Base-by-base conservation (phyloP, 1,139 yeast species). In the Pichia sp. region DNA sequence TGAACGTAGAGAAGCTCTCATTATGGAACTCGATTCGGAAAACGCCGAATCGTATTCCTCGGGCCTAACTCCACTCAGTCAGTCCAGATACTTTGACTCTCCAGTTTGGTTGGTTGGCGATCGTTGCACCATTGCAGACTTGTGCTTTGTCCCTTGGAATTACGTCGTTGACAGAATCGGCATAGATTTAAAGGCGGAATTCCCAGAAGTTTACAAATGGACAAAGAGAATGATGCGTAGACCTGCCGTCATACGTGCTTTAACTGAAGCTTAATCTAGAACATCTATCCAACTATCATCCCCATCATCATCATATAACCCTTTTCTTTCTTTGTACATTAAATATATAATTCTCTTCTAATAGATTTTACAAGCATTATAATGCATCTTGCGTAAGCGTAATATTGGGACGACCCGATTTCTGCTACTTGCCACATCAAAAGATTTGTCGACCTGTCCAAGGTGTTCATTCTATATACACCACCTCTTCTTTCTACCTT, bases 81-180 rank as follows among this genome's bases (percentile, higher is more conserved):
- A 87, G 64, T 83, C 91, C 46, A 76, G 93, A 65, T 89, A 86
- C 69, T 88, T 89, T 61, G 96, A 89, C 61, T 86, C 88, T 59
- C 96, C 97, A 2, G 94, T 91, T 33, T 91, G 98, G 98, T 73
- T 91, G 30, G 96, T 90, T 8, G 96, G 96, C 31, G 96, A 89
- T 61, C 72, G 87, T 48, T 85, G 93, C 46, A 87, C 97, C 2
- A 83, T 90, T 44, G 97, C 97, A 4, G 98, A 91, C 66, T 73
- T 91, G 60, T 81, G 93, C 22, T 91, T 90, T 70, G 96, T 90
- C 30, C 96, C 98, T 12, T 91, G 98, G 98, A 91, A 91, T 67
- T 91, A 90, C 62, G 96, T 91, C 20, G 96, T 90, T 42, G 96
- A 88, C 66, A 74, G 96, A 59, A 86, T 91, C 50, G 97, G 96